Evolutionary conservation across 495 filamentous ascomycete species (phyloP).

Genomic region (Trypethelium eluteriae): DNA sequence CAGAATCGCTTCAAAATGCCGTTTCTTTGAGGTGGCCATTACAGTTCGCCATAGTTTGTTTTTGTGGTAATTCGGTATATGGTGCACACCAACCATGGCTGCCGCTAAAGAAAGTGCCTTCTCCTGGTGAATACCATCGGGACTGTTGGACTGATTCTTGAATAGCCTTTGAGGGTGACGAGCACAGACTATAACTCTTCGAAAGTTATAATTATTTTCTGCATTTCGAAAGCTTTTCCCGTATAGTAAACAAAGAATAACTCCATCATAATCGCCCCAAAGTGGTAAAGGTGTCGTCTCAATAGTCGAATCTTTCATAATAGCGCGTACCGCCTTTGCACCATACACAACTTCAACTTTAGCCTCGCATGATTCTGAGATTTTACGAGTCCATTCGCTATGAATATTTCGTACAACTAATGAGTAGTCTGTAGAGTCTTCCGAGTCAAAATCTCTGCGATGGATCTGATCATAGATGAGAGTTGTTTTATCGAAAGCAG

Average conservation of each 20-base stretch:
- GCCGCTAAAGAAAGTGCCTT: background rate
- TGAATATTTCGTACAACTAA: no score
- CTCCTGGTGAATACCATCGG: background rate
- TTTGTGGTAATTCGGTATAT: background rate
- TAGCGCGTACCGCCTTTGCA: background rate
- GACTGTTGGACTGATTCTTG: background rate
- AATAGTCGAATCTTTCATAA: background rate
- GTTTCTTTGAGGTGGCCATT: background rate
- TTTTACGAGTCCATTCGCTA: no score
- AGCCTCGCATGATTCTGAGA: no score
- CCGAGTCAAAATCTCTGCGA: no score
- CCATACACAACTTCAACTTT: no score
- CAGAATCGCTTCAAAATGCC: background rate
- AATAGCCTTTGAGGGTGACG: background rate
- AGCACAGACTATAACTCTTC: background rate
- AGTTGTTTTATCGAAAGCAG: no score
- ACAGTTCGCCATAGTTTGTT: background rate
- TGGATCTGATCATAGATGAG: no score
- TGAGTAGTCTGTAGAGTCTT: no score
- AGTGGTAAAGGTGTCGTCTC: background rate
- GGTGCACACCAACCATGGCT: background rate
- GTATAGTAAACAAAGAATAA: background rate
- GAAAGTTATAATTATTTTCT: background rate
- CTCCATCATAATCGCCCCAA: background rate
- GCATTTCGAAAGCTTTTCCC: background rate